Evolutionary conservation across 345 rosid species (phyloP), one percentile per base, ranked within the genome.

Genomic region (Euphorbia lathyris): DNA sequence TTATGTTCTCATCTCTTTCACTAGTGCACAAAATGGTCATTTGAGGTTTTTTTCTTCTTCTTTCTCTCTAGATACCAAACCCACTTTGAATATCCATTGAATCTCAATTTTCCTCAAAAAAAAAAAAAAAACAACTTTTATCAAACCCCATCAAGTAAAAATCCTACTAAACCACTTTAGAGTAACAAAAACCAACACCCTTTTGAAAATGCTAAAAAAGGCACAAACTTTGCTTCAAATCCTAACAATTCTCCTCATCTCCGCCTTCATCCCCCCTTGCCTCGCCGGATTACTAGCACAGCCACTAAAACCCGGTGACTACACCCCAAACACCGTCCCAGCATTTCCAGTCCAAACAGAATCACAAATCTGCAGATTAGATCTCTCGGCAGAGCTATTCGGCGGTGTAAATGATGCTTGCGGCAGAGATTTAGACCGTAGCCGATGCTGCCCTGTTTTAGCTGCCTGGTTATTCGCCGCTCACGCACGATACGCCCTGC

Each of bases 401-500:
- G 99, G 99, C 25, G 99, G 99, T 1, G 99, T 95, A 38, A 82
- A 81, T 69, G 88, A 83, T 11, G 99, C 99, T 0, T 95, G 99
- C 72, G 88, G 96, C 50, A 74, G 87, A 63, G 83, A 86, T 83
- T 89, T 95, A 3, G 99, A 95, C 87, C 80, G 98, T 34, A 82
- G 97, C 73, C 88, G 99, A 6, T 95, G 98, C 78, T 92, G 99
- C 66, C 99, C 98, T 0, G 99, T 95, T 9, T 70, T 95, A 7
- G 98, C 94, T 0, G 99, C 99, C 0, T 95, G 99, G 99, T 91
- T 95, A 55, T 95, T 86, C 72, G 98, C 99, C 3, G 99, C 99
- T 64, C 99, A 92, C 68, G 93, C 99, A 22, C 76, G 90, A 57
- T 85, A 86, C 8, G 99, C 99, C 65, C 93, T 95, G 2, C 86